These are phyloP conservation scores for Tetrahymena borealis DNA, from an alignment of 73 alveolate genomes.

Conservation along the genomic window DNA sequence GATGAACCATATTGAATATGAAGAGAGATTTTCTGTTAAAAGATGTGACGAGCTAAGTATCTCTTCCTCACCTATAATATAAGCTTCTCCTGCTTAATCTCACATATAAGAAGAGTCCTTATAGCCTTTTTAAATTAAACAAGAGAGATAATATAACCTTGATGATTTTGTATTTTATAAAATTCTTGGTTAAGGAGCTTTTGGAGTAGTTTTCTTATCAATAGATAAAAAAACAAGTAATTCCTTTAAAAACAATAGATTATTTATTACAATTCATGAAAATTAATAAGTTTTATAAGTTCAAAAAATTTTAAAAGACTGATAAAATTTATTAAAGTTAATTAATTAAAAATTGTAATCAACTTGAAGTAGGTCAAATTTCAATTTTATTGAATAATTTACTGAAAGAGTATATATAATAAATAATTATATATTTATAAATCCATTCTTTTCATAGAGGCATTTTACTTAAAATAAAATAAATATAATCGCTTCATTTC, in stretches of 20 bases:
- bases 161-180: neutral
- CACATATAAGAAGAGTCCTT: neutral
- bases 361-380: neutral
- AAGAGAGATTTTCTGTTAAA: neutral
- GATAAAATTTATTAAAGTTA: too few species aligned
- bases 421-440: too few species aligned
- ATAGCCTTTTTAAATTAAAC: neutral
- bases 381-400: neutral
- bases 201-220: constrained; percentile 24
- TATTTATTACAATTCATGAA: neutral
- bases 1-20: neutral
- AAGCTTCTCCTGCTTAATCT: neutral
- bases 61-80: neutral
- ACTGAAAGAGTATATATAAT: neutral
- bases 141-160: neutral
- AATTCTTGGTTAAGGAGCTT: constrained; percentile 19
- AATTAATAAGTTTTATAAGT: too few species aligned
- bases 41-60: neutral
- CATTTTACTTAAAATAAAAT: too few species aligned
- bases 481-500: too few species aligned
- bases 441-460: too few species aligned
- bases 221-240: constrained; percentile 7
- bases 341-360: neutral
- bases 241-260: too few species aligned
- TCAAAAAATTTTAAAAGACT: too few species aligned